phyloP scores from a whole-genome alignment of 2,329 filamentous ascomycete genomes.

The Talaromyces sp. region DNA sequence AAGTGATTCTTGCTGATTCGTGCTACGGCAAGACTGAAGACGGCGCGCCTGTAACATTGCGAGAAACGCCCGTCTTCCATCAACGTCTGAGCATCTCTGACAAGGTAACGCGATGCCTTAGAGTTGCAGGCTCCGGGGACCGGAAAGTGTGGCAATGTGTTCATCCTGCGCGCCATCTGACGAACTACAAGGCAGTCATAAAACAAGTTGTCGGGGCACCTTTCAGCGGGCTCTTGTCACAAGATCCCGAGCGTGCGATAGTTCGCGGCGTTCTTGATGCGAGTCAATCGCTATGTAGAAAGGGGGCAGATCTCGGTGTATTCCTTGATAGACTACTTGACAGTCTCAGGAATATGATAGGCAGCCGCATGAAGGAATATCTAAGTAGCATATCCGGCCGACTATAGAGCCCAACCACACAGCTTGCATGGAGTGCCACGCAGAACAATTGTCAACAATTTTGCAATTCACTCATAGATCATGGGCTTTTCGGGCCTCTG shows the following conservation, averaged over 20 bases:
- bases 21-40: constrained; percentile 19
- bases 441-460: constrained; percentile 42
- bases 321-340: neutral
- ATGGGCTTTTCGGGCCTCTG: constrained; percentile 29
- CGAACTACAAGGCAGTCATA: constrained; percentile 38
- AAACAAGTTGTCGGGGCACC: constrained; percentile 42
- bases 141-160: constrained; percentile 19
- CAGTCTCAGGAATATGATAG: constrained; percentile 23
- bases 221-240: constrained; percentile 31
- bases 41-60: constrained; percentile 20
- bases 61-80: constrained; percentile 19
- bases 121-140: neutral
- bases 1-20: neutral
- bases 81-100: neutral
- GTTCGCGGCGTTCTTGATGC: constrained; percentile 24
- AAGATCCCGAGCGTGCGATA: constrained; percentile 23
- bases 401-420: constrained; percentile 27
- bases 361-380: constrained; percentile 28
- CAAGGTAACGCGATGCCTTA: neutral
- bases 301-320: neutral
- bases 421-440: constrained; percentile 31
- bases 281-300: constrained; percentile 3
- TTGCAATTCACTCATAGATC: constrained; percentile 36
- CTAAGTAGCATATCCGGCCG: constrained; percentile 30
- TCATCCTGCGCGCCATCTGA: neutral